phyloP scores from a whole-genome alignment of 306 rosid species.

The Vicia sativa region DNA sequence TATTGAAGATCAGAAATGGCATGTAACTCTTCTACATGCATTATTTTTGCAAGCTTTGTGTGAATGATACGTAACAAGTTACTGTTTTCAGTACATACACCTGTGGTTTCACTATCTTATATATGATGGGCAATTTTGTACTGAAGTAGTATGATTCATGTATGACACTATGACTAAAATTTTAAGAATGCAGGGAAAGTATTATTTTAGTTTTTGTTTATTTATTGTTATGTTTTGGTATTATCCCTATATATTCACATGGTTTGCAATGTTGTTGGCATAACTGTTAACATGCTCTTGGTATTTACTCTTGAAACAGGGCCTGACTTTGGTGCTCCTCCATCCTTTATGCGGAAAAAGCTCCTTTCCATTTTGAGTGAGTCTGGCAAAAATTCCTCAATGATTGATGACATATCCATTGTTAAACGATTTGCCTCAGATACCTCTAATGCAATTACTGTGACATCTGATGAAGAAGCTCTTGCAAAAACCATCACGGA shows the following conservation, averaged over 20 bases:
- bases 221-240: not conserved
- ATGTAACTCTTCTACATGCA: slow-evolving; percentile 43
- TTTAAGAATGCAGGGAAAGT: slow-evolving; percentile 8
- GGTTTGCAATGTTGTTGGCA: slow-evolving; percentile 14
- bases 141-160: not conserved
- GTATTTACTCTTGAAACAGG: slow-evolving; percentile 57
- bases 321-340: slow-evolving; percentile 86
- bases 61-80: slow-evolving; percentile 15
- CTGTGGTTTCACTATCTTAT: not conserved
- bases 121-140: not conserved
- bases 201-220: slow-evolving; percentile 15
- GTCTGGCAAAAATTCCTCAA: slow-evolving; percentile 68
- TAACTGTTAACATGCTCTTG: slow-evolving; percentile 34
- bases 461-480: slow-evolving; percentile 88
- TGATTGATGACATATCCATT: slow-evolving; percentile 77
- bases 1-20: slow-evolving; percentile 78
- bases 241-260: not conserved
- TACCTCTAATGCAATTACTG: slow-evolving; percentile 77
- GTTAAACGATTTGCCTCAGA: slow-evolving; percentile 83
- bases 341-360: slow-evolving; percentile 73
- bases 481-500: slow-evolving; percentile 71
- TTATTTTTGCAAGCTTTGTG: slow-evolving; percentile 20
- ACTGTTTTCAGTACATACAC: not conserved
- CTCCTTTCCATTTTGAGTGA: slow-evolving; percentile 73
- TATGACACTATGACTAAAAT: slow-evolving; percentile 1